Base-by-base conservation (phyloP, 164 flowering plant genomes). In the Dillenia turbinata region DNA sequence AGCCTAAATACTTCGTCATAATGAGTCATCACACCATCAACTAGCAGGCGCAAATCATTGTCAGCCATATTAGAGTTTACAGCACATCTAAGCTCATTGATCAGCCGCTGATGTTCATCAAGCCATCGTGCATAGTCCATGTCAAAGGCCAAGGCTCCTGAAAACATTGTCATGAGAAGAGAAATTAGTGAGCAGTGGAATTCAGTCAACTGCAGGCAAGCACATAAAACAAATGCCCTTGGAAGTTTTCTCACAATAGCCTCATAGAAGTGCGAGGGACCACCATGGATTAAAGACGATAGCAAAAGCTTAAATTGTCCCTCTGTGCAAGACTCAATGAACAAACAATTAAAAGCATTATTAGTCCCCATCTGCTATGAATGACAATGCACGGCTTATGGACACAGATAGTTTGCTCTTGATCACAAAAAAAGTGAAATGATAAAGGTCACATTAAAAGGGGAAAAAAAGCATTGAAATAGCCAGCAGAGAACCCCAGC, bases 91-190 rank as follows among this genome's bases (percentile, higher is more conserved):
- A 90, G 75, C 40, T 88, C 96, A 75, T 57, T 81, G 57, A 86
- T 84, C 46, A 85, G 84, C 43, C 84, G 69, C 17, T 85, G 93
- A 78, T 92, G 90, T 59, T 86, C 93, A 55, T 87, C 96, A 12
- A 88, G 79, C 98, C 98, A 92, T n/a, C 83, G 75, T 8, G 92
- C 81, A 74, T 92, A 88, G 10, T 85, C 89, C 78, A 82, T 52
- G 70, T 90, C 93, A 73, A 92, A 92, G 57, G 89, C 84, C 51
- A 82, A 66, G 22, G 85, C 80, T 22, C 90, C 98, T 90, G 77
- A 65, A 69, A 64, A 47, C 15, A 59, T 46, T 19, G 43, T 16
- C 16, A 54, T 52, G 44, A 56, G 49, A 54, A 59, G 26, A 66
- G 40, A 26, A 26, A 1, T 26, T 26, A 2, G 40, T 26, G 2